Evolutionary conservation across 495 filamentous ascomycete species (phyloP), one percentile per base, ranked within the genome.

Genomic region (Ramalina peruviana): DNA sequence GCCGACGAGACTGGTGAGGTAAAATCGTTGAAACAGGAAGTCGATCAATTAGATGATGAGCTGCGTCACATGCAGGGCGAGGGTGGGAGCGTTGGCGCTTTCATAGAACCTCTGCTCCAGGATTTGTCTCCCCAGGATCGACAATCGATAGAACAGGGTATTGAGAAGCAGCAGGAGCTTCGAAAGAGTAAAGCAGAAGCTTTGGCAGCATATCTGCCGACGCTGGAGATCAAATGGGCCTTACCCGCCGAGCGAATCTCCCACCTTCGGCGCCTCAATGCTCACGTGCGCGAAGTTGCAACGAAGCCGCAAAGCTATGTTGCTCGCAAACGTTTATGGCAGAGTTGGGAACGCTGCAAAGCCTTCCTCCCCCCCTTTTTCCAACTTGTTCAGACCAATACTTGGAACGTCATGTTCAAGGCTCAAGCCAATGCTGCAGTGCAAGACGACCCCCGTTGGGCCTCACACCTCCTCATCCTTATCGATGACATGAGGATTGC

Each of bases 401-500:
- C 71, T 13, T 82, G 78, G 78, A 60, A 70, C n/a, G 61, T 72
- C 11, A 58, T 82, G 6, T 82, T 75, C 72, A 65, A 64, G 49
- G 57, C 69, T 36, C 60, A 76, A 30, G 60, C 67, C 9, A 16
- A 37, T 36, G 58, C 53, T 36, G 60, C 64, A 52, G 53, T 58
- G 2, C 54, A 64, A 3, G 60, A 69, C 9, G 72, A 73, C 53
- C 59, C 72, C 25, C 68, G 76, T 43, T 77, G 76, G 36, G 73
- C 80, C 62, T 62, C 67, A 12, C 80, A 80, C 63, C 57, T 85
- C 16, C 75, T 78, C 48, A 57, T 65, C 11, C 65, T 89, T 13
- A 66, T 73, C 6, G 69, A 78, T 58, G 85, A 88, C 54, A 79
- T 83, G 61, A 60, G 66, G 23, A 66, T 74, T 11, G 66, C 72